A percentile compares a stretch with the other conserved stretches of the same genome.
These are phyloP conservation scores for Apophysomyces elegans DNA, from an alignment of 371 early-diverging fungal species.

Conservation along the genomic window DNA sequence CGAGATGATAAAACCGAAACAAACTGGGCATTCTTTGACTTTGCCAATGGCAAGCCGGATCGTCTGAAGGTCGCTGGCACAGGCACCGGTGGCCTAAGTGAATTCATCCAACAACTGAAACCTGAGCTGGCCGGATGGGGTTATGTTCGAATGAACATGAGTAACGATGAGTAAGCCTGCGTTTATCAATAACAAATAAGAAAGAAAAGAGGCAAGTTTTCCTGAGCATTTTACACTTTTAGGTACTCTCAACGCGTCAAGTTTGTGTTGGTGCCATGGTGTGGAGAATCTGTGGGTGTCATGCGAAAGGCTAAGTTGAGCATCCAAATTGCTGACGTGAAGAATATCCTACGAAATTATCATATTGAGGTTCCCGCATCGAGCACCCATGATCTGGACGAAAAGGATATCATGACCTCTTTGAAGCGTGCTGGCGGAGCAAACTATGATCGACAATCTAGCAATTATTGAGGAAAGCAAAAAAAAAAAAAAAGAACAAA, in stretches of 20 bases:
- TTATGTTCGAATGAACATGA: constrained; percentile 76
- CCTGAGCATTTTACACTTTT: too few relatives aligned
- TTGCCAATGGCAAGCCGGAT: constrained; percentile 52
- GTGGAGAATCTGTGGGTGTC: constrained; percentile 79
- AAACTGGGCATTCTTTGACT: constrained; percentile 65
- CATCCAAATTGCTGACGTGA: constrained; percentile 81
- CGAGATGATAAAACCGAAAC: constrained; percentile 71
- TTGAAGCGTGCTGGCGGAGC: constrained; percentile 73
- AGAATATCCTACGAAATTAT: constrained; percentile 68
- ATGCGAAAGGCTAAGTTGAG: constrained; percentile 88
- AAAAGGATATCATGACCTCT: constrained; percentile 55
- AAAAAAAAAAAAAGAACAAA: neutral
- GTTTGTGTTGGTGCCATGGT: constrained; percentile 79
- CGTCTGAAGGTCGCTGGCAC: constrained; percentile 49
- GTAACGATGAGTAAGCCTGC: constrained; percentile 81
- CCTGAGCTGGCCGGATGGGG: constrained; percentile 81
- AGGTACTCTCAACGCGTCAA: constrained; percentile 66
- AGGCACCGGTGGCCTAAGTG: constrained; percentile 73
- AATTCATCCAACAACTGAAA: constrained; percentile 66
- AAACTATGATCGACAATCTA: constrained; percentile 68
- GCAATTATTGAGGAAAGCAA: constrained; percentile 39
- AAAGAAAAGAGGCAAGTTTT: too few relatives aligned
- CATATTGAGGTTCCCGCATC: constrained; percentile 80
- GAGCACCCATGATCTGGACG: constrained; percentile 51
- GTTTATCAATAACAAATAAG: neutral